Base-by-base conservation (phyloP, 345 rosid genomes). In the Turnera subulata region DNA sequence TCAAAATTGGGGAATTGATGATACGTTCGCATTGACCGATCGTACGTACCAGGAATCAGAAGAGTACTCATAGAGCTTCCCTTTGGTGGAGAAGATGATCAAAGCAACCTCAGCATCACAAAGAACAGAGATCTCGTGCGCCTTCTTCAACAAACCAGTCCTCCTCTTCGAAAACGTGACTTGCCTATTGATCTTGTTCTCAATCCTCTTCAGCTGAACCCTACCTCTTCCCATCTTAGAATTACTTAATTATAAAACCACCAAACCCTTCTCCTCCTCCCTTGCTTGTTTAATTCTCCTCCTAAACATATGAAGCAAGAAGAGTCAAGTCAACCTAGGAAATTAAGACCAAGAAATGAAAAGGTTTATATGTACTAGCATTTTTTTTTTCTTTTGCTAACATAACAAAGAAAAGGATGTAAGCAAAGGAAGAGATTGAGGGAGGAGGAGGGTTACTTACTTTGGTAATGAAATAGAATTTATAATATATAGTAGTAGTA, bases 121-220 rank as follows among this genome's bases (percentile, higher is more conserved):
- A 50, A 82, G 78, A 17, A 82, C 84, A 33, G 88, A 82, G 88
- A 82, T 82, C 79, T 82, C 88, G 40, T 78, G 69, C 2, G 88
- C 84, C 69, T 82, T 82, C 76, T 82, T 82, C 50, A 80, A 71
- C 50, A 82, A 67, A 2, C 88, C 88, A 19, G 67, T 58, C 73
- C 88, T 66, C 26, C 88, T 54, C 69, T 82, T 82, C 0, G 88
- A 82, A 55, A 82, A 82, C 9, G 88, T 82, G 26, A 80, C 88
- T 56, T 82, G 88, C 49, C 88, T 64, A 47, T 80, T 80, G 64
- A 78, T 82, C 71, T 82, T 80, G 82, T 82, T 82, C 78, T 82
- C 88, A 57, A 82, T 82, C 64, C 84, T 74, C 76, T 74, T 78
- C 53, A 82, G 47, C 78, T 82, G 80, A 59, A 82, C 84, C 74